Base-by-base conservation (phyloP, 805 yeast species). In the Wickerhamomyces hampshirensis region DNA sequence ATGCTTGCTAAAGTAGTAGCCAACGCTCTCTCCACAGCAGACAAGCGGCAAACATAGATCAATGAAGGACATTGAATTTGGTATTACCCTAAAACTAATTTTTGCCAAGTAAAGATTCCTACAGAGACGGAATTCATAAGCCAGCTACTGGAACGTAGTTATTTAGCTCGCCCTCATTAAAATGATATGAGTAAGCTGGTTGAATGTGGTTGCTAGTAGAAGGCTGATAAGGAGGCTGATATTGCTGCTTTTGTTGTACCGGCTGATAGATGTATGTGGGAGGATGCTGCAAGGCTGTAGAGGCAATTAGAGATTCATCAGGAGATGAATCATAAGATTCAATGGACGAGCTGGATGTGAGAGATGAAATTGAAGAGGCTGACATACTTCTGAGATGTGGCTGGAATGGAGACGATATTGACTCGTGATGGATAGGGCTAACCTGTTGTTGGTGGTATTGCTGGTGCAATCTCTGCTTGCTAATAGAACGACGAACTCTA, bases 401-500 rank as follows among this genome's bases (percentile, higher is more conserved):
- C 23, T 38, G 23, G 33, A 35, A 3, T 26, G 48, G 48, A 8
- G 44, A 38, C 7, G 24, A 21, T 11, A 33, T 21, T 30, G 27
- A 21, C 11, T 19, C 31, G 43, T 26, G 13, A 18, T 31, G 36
- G 11, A 21, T 11, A 7, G 24, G 24, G 11, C 24, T 21, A 11
- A 21, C 24, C 11, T 21, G 30, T 28, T 18, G 31, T 11, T n/a
- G 28, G 18, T 33, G 37, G 18, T 7, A 6, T 16, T 16, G 35
- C 31, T 18, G 33, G 17, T 33, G 30, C 11, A 14, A 33, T 38
- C 37, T 35, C 29, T 40, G 46, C 27, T 31, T 40, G 28, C 33
- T 31, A 19, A 35, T 14, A 5, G 50, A 35, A 21, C 50, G 54
- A 31, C 48, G 48, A 31, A 43, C 28, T 26, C 45, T 51, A 14